Base-by-base conservation (phyloP, 78 protist species). In the Dictyostelium citrinum region DNA sequence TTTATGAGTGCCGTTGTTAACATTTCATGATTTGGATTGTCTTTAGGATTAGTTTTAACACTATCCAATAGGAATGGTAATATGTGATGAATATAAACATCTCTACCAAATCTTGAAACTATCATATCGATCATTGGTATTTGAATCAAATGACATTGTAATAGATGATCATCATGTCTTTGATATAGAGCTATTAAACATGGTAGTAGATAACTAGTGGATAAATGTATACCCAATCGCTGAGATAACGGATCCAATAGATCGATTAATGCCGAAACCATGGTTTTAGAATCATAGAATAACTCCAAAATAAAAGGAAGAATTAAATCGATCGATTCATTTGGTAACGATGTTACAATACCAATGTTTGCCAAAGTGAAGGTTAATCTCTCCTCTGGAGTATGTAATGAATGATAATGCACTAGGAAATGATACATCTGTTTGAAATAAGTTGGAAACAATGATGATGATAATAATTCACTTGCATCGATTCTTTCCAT, bases 351-450 rank as follows among this genome's bases (percentile, higher is more conserved):
- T 9, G 93, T 88, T 2, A 88, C 93, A 43, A 67, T 67, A 33
- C 93, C 93, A 88, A 88, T 88, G 24, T 88, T 88, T 2, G 84
- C 93, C 93, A 88, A 49, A 5, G 93, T 88, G 14, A 88, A 88
- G 11, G 85, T 78, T 6, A 88, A 74, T 8, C 71, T 61, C 45
- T 88, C 93, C 17, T 88, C 93, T 10, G 68, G 60, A 2, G 93
- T 88, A 24, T 88, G 29, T 1, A 88, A 51, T 2, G 85, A 78
- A 58, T 88, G 93, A 22, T 45, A 78, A 60, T 88, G 93, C 24
- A 84, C 70, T 7, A 90, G 68, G 88, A 90, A 90, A 78, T 83
- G 90, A 22, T 90, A 90, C 90, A 90, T 83, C 51, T 90, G 90
- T 64, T 76, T 83, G 16, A 90, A 90, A 72, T 90, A 90, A 0